A percentile compares a stretch with the other conserved stretches of the same genome.
Conservation (phyloP, 768 basidiomycete species). For the Hypholoma fasciculare region DNA sequence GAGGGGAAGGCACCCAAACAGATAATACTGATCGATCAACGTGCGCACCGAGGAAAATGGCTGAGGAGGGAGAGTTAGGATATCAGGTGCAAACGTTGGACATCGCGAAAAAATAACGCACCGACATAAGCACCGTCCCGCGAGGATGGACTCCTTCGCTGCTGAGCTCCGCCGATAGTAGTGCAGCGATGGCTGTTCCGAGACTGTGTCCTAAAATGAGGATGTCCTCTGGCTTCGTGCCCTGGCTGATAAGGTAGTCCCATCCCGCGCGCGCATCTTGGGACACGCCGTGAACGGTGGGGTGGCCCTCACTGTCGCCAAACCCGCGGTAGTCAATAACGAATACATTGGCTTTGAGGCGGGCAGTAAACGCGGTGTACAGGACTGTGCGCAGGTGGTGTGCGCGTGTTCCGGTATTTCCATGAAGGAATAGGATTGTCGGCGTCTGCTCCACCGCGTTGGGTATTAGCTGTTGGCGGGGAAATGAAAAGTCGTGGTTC, state of each 20-base stretch:
- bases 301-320: slow-evolving; percentile 66
- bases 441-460: slow-evolving; percentile 37
- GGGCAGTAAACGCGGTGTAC: slow-evolving; percentile 50
- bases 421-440: slow-evolving; percentile 73
- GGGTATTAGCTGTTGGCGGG: slow-evolving; percentile 24
- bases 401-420: slow-evolving; percentile 69
- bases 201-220: slow-evolving; percentile 74
- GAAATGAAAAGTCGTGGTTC: slow-evolving; percentile 31
- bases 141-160: slow-evolving; percentile 39
- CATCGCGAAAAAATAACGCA: slow-evolving; percentile 15
- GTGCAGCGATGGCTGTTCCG: slow-evolving; percentile 66
- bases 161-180: slow-evolving; percentile 47
- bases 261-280: slow-evolving; percentile 62
- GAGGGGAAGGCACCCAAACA: slow-evolving; percentile 67
- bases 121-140: slow-evolving; percentile 51
- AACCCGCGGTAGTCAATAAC: slow-evolving; percentile 78
- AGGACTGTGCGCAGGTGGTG: slow-evolving; percentile 48
- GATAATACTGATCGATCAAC: slow-evolving; percentile 65
- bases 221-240: slow-evolving; percentile 49
- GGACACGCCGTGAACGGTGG: slow-evolving; percentile 59
- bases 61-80: slow-evolving; percentile 17
- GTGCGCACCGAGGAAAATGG: slow-evolving; percentile 59
- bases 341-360: slow-evolving; percentile 58
- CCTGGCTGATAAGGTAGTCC: slow-evolving; percentile 58
- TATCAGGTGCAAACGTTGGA: background rate